phyloP scores from a whole-genome alignment of 139 green algal genomes.

The Chlamydomonas sphaeroides region DNA sequence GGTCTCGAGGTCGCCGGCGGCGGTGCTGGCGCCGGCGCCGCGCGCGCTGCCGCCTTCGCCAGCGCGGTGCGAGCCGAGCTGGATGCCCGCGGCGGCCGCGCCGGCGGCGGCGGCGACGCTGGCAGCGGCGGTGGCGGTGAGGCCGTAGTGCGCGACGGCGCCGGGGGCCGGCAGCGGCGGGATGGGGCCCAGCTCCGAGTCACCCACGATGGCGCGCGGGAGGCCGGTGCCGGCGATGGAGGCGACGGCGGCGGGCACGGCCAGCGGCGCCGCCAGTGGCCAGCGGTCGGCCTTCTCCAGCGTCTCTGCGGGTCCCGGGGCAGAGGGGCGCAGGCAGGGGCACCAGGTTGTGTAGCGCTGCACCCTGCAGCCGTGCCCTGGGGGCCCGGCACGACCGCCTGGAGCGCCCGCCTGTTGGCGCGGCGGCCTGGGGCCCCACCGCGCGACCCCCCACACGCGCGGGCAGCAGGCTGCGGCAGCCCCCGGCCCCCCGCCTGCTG shows the following conservation, averaged over 20 bases:
- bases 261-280: neutral
- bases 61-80: too few species aligned
- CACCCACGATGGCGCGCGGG: neutral
- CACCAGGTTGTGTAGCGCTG: too few species aligned
- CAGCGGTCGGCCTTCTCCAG: slow-evolving; percentile 14
- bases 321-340: too few species aligned
- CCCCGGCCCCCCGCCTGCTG: too few species aligned
- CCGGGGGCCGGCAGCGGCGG: neutral
- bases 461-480: too few species aligned
- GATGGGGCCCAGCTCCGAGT: slow-evolving; percentile 19
- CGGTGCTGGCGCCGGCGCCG: slow-evolving; percentile 2
- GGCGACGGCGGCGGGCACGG: slow-evolving; percentile 2
- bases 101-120: neutral
- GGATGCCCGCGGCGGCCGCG: neutral
- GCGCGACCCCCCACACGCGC: too few species aligned
- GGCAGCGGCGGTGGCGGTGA: slow-evolving; percentile 10
- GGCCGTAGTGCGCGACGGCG: slow-evolving; percentile 19
- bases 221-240: neutral
- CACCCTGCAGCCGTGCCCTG: too few species aligned
- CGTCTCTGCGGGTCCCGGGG: neutral
- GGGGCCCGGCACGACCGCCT: too few species aligned
- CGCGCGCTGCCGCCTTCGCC: neutral
- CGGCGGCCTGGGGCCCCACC: too few species aligned
- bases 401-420: too few species aligned
- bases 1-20: slow-evolving; percentile 3